Evolutionary conservation across 2,329 filamentous ascomycete genomes (phyloP), one percentile per base, ranked within the genome.

Genomic region (Penicillium sumatraense): DNA sequence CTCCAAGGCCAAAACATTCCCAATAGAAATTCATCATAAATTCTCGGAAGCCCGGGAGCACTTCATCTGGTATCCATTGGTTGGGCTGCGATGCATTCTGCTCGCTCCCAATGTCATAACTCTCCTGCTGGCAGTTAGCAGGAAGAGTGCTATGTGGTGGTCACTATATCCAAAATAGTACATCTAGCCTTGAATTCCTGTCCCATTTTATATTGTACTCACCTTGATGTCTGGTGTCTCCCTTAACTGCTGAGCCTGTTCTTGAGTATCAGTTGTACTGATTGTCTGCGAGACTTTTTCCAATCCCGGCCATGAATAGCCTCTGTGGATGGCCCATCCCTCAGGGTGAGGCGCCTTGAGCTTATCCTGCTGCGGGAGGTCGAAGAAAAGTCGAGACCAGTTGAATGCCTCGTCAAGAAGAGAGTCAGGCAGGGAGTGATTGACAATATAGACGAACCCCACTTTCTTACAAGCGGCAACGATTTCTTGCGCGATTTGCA

Each of bases 231-330:
- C 81, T n/a, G 71, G 70, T 3, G 82, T 66, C 46, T 77, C 75
- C 49, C 81, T 72, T 53, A 81, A 62, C 54, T 77, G 72, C 16
- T 73, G 68, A 8, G 72, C 72, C 24, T 72, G 70, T 23, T 76
- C 71, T n/a, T 78, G 71, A 27, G 80, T 74, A 6, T 75, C 68
- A 26, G 62, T 72, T 2, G 74, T 75, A 35, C 68, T 70, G 14
- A 78, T 75, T 6, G 74, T 74, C 59, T 80, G 78, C 10, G 79
- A 80, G 4, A 82, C 80, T 60, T 83, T 83, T 66, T 84, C 82
- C 47, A 81, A 60, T 0, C 81, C 81, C 0, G 80, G 80, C 75
- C 80, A 81, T 1, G 80, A 83, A 61, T 84, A 84, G n/a, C 82
- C 82, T 45, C 82, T 75, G 63, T 84, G 80, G 2, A 82, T 74